Evolutionary conservation across 108 stramenopile genomes (phyloP), one percentile per base, ranked within the genome.

Genomic region (Nitzschia sp.): DNA sequence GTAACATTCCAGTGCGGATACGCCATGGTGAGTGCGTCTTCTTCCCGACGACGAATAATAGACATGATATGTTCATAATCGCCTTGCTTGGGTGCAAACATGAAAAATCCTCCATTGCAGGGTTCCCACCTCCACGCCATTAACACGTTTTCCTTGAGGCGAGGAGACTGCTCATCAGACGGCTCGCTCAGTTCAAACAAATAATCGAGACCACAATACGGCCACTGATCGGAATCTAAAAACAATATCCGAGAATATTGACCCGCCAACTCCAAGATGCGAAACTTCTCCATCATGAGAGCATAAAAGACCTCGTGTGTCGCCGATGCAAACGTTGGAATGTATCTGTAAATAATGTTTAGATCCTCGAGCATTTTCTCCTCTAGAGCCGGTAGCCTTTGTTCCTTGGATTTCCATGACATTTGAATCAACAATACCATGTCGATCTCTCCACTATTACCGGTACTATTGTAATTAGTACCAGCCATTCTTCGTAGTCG

Each of bases 191-290:
- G 36, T 26, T 73, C 53, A 46, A 86, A 80, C 21, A 80, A 11
- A 46, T 80, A 78, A 54, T 86, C 85, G 51, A 82, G 38, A 70
- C 79, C 75, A 35, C 69, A 71, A 28, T 68, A 47, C 2, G 85
- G 82, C 28, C 82, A 42, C 11, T 82, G 53, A 68, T 89, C 88
- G 2, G 71, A 70, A 47, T 89, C 88, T 24, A 89, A 19, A 56
- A 82, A 83, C 55, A 84, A 46, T 2, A 85, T 66, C 2, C 81
- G 70, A 17, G 66, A 54, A 55, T 85, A 89, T 55, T 82, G 74
- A n/a, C n/a, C n/a, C 25, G 77, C 74, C 75, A 83, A 2, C 25
- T 58, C 29, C 49, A 88, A 62, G 2, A 80, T 70, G 21, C 73
- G 72, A 59, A 88, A 88, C 46, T 87, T 87, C 26, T 87, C 81